Conservation (phyloP, 2,329 filamentous ascomycete species). For the Chaetomium strumarium region DNA sequence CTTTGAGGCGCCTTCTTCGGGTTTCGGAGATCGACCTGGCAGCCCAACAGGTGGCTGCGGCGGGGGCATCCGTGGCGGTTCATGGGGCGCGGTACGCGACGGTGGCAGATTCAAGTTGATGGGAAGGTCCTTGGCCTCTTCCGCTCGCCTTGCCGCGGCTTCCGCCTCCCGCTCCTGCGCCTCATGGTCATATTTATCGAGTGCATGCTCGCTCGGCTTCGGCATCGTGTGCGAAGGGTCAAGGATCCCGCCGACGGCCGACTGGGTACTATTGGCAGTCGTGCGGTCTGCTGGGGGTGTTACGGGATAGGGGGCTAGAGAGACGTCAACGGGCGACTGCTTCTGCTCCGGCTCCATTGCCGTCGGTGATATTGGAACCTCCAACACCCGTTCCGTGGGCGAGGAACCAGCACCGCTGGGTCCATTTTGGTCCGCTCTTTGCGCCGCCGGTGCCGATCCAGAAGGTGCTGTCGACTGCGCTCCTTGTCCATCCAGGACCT, state of each 20-base stretch:
- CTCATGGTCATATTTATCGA: constrained; percentile 51
- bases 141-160: constrained; percentile 40
- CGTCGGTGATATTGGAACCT: constrained; percentile 41
- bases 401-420: constrained; percentile 21
- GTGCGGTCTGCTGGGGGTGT: constrained; percentile 54
- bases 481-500: constrained; percentile 47
- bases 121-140: constrained; percentile 42
- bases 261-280: constrained; percentile 31
- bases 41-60: constrained; percentile 40
- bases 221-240: constrained; percentile 55
- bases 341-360: constrained; percentile 45
- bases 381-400: constrained; percentile 30
- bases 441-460: constrained; percentile 13
- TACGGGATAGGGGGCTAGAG: constrained; percentile 58
- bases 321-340: constrained; percentile 54
- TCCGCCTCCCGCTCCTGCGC: constrained; percentile 45
- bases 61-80: constrained; percentile 47
- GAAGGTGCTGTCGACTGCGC: constrained; percentile 24
- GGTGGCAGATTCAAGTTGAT: constrained; percentile 49
- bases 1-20: constrained; percentile 41
- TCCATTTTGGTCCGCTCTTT: constrained; percentile 15
- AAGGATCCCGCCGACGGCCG: constrained; percentile 46
- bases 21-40: constrained; percentile 40
- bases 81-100: constrained; percentile 49
- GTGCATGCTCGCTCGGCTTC: constrained; percentile 53